phyloP scores from a whole-genome alignment of 1,284 basidiomycete genomes.

The Cystobasidiaceae sp. region DNA sequence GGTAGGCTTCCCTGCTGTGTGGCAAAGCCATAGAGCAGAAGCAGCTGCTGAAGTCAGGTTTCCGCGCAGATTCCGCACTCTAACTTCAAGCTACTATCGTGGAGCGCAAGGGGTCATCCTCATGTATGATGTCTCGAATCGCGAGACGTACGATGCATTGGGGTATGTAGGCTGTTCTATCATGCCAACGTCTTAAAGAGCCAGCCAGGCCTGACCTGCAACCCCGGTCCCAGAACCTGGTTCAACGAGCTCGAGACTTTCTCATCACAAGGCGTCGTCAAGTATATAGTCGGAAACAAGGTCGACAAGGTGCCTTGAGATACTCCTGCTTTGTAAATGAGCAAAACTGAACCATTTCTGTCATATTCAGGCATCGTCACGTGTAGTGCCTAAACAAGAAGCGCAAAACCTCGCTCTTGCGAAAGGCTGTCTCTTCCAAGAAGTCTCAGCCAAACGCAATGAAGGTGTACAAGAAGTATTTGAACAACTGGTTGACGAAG shows the following conservation, averaged over 20 bases:
- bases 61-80: slow-evolving; percentile 56
- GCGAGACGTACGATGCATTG: slow-evolving; percentile 21
- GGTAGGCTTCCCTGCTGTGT: no score
- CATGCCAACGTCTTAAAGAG: no score
- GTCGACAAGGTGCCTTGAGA: slow-evolving; percentile 94
- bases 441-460: slow-evolving; percentile 61
- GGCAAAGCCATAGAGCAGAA: no score
- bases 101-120: slow-evolving; percentile 92
- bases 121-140: slow-evolving; percentile 43
- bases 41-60: not conserved
- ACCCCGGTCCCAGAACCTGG: slow-evolving; percentile 69
- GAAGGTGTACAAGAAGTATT: slow-evolving; percentile 28
- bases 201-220: no score
- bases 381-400: slow-evolving; percentile 75
- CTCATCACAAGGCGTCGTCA: slow-evolving; percentile 58
- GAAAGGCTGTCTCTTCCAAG: slow-evolving; percentile 58
- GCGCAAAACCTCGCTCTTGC: slow-evolving; percentile 73
- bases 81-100: slow-evolving; percentile 85
- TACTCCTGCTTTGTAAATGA: no score
- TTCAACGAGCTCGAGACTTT: slow-evolving; percentile 92
- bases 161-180: not conserved
- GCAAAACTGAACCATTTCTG: not conserved
- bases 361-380: slow-evolving; percentile 81
- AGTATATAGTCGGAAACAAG: slow-evolving; percentile 92
- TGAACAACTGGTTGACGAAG: slow-evolving; percentile 29